These are phyloP conservation scores for Sphaceloma murrayae DNA, from an alignment of 2,329 filamentous ascomycete genomes.

Conservation along the genomic window DNA sequence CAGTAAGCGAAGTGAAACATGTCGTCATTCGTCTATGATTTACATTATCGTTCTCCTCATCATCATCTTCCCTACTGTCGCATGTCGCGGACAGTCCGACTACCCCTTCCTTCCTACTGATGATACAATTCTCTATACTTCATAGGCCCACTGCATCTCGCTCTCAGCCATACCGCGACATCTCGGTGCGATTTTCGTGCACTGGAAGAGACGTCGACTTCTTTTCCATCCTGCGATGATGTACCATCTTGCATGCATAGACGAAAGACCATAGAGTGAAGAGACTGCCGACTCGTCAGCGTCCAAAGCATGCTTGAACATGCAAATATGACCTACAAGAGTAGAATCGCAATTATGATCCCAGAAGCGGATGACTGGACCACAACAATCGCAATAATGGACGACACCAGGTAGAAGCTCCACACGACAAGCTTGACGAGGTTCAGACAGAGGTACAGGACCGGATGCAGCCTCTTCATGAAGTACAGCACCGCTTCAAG, in stretches of 20 bases:
- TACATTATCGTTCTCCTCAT: too few relatives aligned
- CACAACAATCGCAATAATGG: constrained; percentile 18
- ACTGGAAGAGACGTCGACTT: not conserved
- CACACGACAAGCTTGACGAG: constrained; percentile 23
- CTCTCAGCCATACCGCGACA: not conserved
- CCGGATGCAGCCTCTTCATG: constrained; percentile 22
- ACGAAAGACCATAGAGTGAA: constrained; percentile 1
- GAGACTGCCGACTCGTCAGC: not conserved
- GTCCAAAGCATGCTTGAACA: not conserved
- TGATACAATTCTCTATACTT: too few relatives aligned
- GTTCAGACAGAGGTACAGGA: constrained; percentile 22
- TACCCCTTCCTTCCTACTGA: too few relatives aligned
- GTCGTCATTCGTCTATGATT: too few relatives aligned
- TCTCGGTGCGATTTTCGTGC: not conserved
- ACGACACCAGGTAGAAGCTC: constrained; percentile 22
- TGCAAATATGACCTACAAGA: constrained; percentile 29
- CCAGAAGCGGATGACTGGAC: constrained; percentile 13
- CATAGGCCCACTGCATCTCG: not conserved
- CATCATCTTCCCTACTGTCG: too few relatives aligned
- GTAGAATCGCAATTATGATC: constrained; percentile 23
- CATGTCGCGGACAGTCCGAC: too few relatives aligned
- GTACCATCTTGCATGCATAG: constrained; percentile 1
- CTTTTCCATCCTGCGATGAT: not conserved
- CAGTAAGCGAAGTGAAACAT: too few relatives aligned
- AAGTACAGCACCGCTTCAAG: constrained; percentile 24